Percentiles rank a stretch among this genome's conserved stretches.
Conservation (phyloP, 2,329 filamentous ascomycete species). For the Paecilomyces variotii region DNA sequence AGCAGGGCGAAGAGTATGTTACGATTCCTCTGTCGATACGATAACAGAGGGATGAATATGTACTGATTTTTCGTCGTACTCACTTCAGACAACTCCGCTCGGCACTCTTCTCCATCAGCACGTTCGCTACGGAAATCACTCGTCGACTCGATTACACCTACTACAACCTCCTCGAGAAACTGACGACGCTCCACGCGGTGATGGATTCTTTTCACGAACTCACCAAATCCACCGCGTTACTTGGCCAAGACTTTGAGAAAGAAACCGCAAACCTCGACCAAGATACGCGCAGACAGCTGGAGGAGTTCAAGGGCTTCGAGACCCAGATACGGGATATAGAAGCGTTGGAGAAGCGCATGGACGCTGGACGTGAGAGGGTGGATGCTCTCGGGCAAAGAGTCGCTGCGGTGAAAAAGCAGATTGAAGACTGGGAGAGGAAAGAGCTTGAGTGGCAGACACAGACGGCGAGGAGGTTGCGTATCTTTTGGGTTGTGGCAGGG, state of each 20-base stretch:
- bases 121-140: conserved; percentile 35
- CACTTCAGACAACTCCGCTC: conserved; percentile 22
- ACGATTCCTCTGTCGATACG: neutral
- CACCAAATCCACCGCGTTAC: conserved; percentile 24
- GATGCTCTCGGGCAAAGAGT: conserved; percentile 30
- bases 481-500: conserved; percentile 27
- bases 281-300: conserved; percentile 30
- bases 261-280: conserved; percentile 27
- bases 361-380: conserved; percentile 24
- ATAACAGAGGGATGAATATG: neutral
- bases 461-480: conserved; percentile 29
- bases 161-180: conserved; percentile 39
- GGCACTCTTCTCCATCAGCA: conserved; percentile 28
- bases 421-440: conserved; percentile 35
- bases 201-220: conserved; percentile 36
- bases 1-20: conserved; percentile 65
- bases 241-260: conserved; percentile 31
- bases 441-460: conserved; percentile 36
- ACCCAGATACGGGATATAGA: conserved; percentile 29
- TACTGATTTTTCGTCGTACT: neutral
- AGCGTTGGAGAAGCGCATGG: conserved; percentile 32
- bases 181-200: conserved; percentile 31
- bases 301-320: conserved; percentile 30
- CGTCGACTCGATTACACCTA: conserved; percentile 41
- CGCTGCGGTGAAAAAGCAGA: conserved; percentile 28